Percentiles rank a stretch among this genome's conserved stretches.
Evolutionary conservation across 2,329 filamentous ascomycete species (phyloP).

Genomic region (Ampelomyces quisqualis): DNA sequence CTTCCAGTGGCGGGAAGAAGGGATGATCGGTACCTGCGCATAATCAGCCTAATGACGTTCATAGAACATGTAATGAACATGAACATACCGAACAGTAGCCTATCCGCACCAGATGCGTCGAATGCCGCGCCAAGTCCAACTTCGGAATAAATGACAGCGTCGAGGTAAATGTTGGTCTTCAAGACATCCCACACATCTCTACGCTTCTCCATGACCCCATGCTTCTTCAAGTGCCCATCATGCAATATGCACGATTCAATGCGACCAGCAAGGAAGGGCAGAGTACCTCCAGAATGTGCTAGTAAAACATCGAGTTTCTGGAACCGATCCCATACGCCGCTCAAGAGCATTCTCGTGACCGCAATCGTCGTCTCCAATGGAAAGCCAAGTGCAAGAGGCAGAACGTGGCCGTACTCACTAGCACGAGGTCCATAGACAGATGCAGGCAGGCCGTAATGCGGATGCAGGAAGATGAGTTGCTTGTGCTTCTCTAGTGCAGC

Average conservation of each 20-base stretch:
- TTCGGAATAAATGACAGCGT: slow-evolving; percentile 81
- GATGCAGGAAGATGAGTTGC: slow-evolving; percentile 79
- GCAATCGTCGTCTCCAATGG: slow-evolving; percentile 92
- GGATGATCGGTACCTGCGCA: slow-evolving; percentile 69
- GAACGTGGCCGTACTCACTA: slow-evolving; percentile 79
- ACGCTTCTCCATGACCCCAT: slow-evolving; percentile 60
- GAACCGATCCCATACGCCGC: slow-evolving; percentile 79
- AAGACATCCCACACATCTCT: slow-evolving; percentile 64
- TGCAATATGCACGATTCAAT: slow-evolving; percentile 87
- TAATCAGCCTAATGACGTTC: slow-evolving; percentile 5
- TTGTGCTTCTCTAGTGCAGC: slow-evolving; percentile 63
- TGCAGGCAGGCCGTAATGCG: slow-evolving; percentile 83
- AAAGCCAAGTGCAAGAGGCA: slow-evolving; percentile 83
- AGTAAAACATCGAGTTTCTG: slow-evolving; percentile 70
- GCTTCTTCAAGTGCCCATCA: slow-evolving; percentile 70
- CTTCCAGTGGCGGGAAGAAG: slow-evolving; percentile 75
- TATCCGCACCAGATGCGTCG: slow-evolving; percentile 65
- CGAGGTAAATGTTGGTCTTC: slow-evolving; percentile 78
- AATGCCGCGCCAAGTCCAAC: slow-evolving; percentile 71
- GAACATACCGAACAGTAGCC: slow-evolving; percentile 68
- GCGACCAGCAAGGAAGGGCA: slow-evolving; percentile 84
- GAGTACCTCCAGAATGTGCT: slow-evolving; percentile 83
- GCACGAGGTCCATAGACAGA: slow-evolving; percentile 75
- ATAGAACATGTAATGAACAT: not conserved
- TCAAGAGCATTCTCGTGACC: slow-evolving; percentile 81